Percentiles rank a stretch among this genome's conserved stretches.
phyloP scores from a whole-genome alignment of 2,329 filamentous ascomycete species.

The Botrytis aclada region DNA sequence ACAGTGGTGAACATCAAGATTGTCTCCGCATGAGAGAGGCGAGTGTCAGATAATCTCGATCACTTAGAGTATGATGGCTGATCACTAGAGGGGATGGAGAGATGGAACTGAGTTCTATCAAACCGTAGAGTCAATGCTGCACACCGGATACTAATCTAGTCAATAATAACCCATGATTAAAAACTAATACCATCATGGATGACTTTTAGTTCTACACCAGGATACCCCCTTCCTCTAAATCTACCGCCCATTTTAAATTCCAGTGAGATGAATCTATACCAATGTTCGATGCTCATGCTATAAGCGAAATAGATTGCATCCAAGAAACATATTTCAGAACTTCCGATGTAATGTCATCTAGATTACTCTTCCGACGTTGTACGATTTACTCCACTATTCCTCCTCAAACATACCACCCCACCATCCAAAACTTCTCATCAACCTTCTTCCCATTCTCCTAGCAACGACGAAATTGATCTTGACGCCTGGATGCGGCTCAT shows the following conservation, averaged over 20 bases:
- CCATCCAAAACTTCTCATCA: not conserved
- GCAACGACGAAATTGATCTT: not conserved
- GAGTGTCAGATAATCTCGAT: not conserved
- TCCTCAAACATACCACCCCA: not conserved
- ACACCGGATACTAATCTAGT: too few relatives aligned
- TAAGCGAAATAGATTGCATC: not conserved
- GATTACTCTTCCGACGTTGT: not conserved
- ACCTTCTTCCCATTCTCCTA: not conserved
- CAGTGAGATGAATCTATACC: not conserved
- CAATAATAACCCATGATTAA: too few relatives aligned
- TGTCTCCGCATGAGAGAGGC: not conserved
- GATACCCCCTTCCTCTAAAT: not conserved
- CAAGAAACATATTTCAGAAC: not conserved
- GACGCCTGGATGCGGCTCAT: not conserved
- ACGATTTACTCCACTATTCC: not conserved
- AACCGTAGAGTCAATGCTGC: too few relatives aligned
- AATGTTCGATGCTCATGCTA: fast-evolving
- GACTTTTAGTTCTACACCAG: not conserved
- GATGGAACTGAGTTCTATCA: too few relatives aligned
- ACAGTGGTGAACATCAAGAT: not conserved
- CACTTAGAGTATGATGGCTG: not conserved
- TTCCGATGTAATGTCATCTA: not conserved
- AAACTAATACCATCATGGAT: too few relatives aligned
- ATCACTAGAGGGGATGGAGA: not conserved
- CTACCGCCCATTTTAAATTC: too few relatives aligned